Base-by-base conservation (phyloP, 176 grass and related monocot species). In the Tuctoria greenei region DNA sequence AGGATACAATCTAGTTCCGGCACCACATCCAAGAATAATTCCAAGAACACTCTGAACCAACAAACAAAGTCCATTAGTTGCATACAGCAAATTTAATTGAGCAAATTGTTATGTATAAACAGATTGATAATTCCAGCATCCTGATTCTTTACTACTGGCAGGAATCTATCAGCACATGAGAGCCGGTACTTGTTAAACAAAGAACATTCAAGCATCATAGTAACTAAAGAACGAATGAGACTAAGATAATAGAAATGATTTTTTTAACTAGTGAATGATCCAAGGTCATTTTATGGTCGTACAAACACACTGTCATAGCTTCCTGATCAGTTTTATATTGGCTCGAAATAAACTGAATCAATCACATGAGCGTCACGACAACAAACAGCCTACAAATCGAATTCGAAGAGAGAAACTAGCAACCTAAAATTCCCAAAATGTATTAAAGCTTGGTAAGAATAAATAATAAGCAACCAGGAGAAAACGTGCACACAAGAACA, bases 21-120 rank as follows among this genome's bases (percentile, higher is more conserved):
- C n/a, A n/a, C n/a, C n/a, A n/a, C n/a, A n/a, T n/a, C n/a, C n/a
- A n/a, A n/a, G n/a, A n/a, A n/a, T n/a, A n/a, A n/a, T n/a, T n/a
- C n/a, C n/a, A n/a, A n/a, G n/a, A n/a, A n/a, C n/a, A n/a, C n/a
- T n/a, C n/a, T n/a, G n/a, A n/a, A n/a, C n/a, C n/a, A n/a, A n/a
- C 37, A 82, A 78, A 70, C 40, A 42, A 71, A 67, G 25, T 61
- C 8, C 57, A 72, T 84, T 28, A 77, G 14, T 80, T 45, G 45
- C 10, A n/a, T 34, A 84, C 16, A 6, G 12, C 41, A 23, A 88
- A 82, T 34, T 57, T 39, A 63, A 81, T 81, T 38, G 1, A 74
- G 34, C 3, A 68, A 23, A 77, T 0, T 51, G 5, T 26, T 39
- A 10, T 36, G n/a, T 12, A 72, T 25, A 5, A 6, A 27, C 31